These are phyloP conservation scores for Fusarium setosum DNA, from an alignment of 2,329 filamentous ascomycete species.

Conservation along the genomic window DNA sequence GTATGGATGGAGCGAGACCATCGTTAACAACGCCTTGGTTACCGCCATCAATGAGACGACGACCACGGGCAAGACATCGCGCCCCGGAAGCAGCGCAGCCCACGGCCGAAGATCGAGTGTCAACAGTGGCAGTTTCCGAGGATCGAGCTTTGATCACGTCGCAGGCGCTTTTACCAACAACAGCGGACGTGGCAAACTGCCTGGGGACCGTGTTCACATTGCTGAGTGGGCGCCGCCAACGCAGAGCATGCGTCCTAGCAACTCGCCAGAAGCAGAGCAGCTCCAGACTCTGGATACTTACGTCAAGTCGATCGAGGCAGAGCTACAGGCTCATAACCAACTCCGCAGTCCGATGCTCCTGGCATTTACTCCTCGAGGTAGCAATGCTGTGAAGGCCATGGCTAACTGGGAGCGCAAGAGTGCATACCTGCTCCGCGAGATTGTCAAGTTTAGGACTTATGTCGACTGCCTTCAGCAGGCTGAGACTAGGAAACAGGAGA, in stretches of 20 bases:
- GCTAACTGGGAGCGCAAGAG: conserved; percentile 98
- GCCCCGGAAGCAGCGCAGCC: conserved; percentile 63
- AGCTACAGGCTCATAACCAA: conserved; percentile 88
- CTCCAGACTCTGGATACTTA: conserved; percentile 80
- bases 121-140: conserved; percentile 63
- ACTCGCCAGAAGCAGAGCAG: conserved; percentile 83
- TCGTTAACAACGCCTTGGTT: conserved; percentile 74
- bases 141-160: conserved; percentile 71
- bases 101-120: conserved; percentile 56
- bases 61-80: conserved; percentile 51
- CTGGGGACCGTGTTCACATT: conserved; percentile 86
- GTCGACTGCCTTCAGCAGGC: conserved; percentile 86
- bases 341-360: conserved; percentile 88
- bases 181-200: conserved; percentile 69
- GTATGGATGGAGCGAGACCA: conserved; percentile 92
- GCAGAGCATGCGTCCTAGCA: conserved; percentile 89
- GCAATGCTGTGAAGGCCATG: conserved; percentile 87
- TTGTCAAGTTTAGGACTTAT: conserved; percentile 96
- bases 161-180: conserved; percentile 63
- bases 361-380: conserved; percentile 86
- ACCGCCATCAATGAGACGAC: conserved; percentile 62
- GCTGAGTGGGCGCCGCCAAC: conserved; percentile 90
- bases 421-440: conserved; percentile 89
- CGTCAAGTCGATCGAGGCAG: conserved; percentile 85
- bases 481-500: conserved; percentile 74